phyloP scores from a whole-genome alignment of 78 protist species.

The Planoprotostelium fungivorum region DNA sequence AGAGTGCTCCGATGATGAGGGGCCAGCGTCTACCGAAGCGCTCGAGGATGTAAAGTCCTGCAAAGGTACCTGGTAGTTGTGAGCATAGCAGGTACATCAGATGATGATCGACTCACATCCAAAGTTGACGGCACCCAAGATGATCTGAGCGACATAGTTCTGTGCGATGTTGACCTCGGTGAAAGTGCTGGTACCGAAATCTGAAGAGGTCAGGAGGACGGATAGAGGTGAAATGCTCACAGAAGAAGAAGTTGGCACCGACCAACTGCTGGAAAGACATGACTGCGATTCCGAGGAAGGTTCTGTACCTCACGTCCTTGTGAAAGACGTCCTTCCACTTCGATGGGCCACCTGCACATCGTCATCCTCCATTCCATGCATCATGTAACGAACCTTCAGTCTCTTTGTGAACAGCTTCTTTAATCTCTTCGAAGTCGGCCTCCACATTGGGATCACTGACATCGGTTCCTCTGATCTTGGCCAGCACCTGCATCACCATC shows the following conservation, averaged over 20 bases:
- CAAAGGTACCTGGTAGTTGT: too few species aligned
- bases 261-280: neutral
- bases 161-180: neutral
- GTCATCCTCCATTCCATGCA: neutral
- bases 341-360: neutral
- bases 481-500: neutral
- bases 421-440: neutral
- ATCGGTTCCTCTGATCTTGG: neutral
- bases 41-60: too few species aligned
- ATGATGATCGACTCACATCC: too few species aligned
- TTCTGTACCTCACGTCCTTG: neutral
- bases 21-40: neutral
- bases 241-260: neutral
- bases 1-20: neutral
- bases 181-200: neutral
- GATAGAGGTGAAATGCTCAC: neutral
- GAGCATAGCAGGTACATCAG: too few species aligned
- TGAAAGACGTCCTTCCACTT: neutral
- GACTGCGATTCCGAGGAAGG: neutral
- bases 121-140: neutral
- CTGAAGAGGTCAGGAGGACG: neutral
- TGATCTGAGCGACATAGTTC: neutral
- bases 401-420: neutral
- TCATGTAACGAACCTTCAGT: neutral
- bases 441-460: neutral